Evolutionary conservation across 371 early-diverging fungal species (phyloP).

Genomic region (Nosema granulosis): DNA sequence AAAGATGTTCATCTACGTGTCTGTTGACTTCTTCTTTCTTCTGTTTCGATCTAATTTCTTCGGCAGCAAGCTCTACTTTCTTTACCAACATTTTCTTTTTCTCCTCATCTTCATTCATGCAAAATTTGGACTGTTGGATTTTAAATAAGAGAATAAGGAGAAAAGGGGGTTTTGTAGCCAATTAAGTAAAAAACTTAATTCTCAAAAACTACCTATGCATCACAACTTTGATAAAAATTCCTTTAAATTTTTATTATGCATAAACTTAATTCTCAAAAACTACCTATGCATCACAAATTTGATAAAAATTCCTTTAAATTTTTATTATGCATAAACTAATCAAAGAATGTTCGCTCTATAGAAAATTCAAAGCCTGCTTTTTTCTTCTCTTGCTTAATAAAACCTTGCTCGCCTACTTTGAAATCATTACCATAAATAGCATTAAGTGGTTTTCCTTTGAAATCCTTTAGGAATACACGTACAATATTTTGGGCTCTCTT

Average conservation of each 20-base stretch:
- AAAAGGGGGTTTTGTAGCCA: not conserved
- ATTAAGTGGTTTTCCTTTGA: conserved; percentile 52
- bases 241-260: not conserved
- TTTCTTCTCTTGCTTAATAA: conserved; percentile 34
- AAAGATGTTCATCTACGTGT: conserved; percentile 1
- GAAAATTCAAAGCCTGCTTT: conserved; percentile 17
- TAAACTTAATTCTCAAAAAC: not conserved
- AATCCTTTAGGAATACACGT: conserved; percentile 37
- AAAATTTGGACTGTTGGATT: too few relatives aligned
- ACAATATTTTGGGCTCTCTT: conserved; percentile 45
- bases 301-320: too few relatives aligned
- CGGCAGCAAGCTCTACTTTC: not conserved
- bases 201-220: too few relatives aligned
- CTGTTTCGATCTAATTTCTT: not conserved
- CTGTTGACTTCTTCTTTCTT: not conserved
- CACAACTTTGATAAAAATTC: too few relatives aligned
- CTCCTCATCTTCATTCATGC: not conserved
- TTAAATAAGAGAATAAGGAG: not conserved
- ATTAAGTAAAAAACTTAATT: not conserved
- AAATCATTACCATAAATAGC: conserved; percentile 42
- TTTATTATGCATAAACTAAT: not conserved
- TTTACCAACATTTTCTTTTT: not conserved
- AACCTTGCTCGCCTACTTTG: conserved; percentile 52
- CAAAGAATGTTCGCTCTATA: conserved; percentile 37
- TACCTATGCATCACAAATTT: too few relatives aligned